These are phyloP conservation scores for Inga laurina DNA, from an alignment of 306 rosid species.

Conservation along the genomic window DNA sequence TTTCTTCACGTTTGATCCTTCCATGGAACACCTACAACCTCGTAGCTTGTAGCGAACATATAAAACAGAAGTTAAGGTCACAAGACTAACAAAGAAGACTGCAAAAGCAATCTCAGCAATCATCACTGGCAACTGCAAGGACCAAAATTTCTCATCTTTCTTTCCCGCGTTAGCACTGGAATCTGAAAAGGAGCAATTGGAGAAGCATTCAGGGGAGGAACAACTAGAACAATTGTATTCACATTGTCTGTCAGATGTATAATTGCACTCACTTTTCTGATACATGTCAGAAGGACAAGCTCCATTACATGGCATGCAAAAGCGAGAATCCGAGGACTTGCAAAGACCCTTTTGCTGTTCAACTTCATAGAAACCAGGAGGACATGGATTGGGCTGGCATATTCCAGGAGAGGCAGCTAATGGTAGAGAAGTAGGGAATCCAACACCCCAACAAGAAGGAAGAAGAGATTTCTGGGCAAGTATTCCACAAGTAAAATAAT, in stretches of 20 bases:
- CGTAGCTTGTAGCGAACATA: constrained; percentile 65
- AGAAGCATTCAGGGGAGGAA: constrained; percentile 49
- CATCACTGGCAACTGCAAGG: constrained; percentile 17
- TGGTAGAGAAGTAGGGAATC: constrained; percentile 81
- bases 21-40: constrained; percentile 43
- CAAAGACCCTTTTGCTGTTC: constrained; percentile 52
- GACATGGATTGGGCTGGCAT: constrained; percentile 70
- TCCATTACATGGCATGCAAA: constrained; percentile 77
- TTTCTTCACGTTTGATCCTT: constrained; percentile 39
- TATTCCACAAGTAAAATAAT: constrained; percentile 89
- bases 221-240: constrained; percentile 77
- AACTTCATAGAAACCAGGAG: constrained; percentile 71
- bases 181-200: constrained; percentile 25
- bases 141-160: constrained; percentile 18
- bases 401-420: constrained; percentile 69
- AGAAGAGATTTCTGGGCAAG: constrained; percentile 68
- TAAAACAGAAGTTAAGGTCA: constrained; percentile 62
- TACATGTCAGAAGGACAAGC: constrained; percentile 78
- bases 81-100: constrained; percentile 46
- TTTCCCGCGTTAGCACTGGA: constrained; percentile 12
- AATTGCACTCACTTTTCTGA: constrained; percentile 51
- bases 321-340: constrained; percentile 45
- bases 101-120: constrained; percentile 23
- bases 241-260: constrained; percentile 67
- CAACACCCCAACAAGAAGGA: constrained; percentile 93